These are phyloP conservation scores for Apiospora malaysiana DNA, from an alignment of 2,329 filamentous ascomycete species.

Conservation along the genomic window DNA sequence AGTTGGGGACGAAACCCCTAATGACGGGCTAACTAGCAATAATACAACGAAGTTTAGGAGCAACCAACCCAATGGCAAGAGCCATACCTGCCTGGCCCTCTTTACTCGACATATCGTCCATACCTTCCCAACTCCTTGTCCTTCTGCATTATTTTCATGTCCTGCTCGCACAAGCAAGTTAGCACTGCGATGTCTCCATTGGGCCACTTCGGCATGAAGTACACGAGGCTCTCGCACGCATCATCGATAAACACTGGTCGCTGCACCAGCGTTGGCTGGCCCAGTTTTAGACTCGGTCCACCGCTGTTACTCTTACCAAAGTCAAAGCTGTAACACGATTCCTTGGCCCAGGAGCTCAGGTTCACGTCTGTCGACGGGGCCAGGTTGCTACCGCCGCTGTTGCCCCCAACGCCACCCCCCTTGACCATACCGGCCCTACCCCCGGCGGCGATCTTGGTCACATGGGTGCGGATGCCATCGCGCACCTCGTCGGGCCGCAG, in stretches of 20 bases:
- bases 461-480: slow-evolving; percentile 45
- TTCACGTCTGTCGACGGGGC: slow-evolving; percentile 50
- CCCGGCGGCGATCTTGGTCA: slow-evolving; percentile 45
- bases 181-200: slow-evolving; percentile 51
- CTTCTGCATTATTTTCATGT: slow-evolving; percentile 49
- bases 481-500: slow-evolving; percentile 41
- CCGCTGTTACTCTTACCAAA: slow-evolving; percentile 41
- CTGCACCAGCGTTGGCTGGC: slow-evolving; percentile 52
- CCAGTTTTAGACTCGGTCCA: slow-evolving; percentile 41
- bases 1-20: not conserved
- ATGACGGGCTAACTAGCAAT: not conserved
- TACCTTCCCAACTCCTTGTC: slow-evolving; percentile 51
- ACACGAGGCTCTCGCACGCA: slow-evolving; percentile 53
- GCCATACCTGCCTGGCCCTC: not conserved
- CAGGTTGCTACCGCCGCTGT: slow-evolving; percentile 41
- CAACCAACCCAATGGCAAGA: not conserved
- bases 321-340: slow-evolving; percentile 50
- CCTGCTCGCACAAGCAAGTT: slow-evolving; percentile 53
- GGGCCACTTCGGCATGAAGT: slow-evolving; percentile 51
- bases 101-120: slow-evolving; percentile 43
- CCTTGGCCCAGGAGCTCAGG: slow-evolving; percentile 60
- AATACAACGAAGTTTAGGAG: not conserved
- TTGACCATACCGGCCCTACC: not conserved
- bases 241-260: slow-evolving; percentile 49
- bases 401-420: too few relatives aligned